Evolutionary conservation across 2,329 filamentous ascomycete species (phyloP), one percentile per base, ranked within the genome.

Genomic region (Paracoccidioides brasiliensis): DNA sequence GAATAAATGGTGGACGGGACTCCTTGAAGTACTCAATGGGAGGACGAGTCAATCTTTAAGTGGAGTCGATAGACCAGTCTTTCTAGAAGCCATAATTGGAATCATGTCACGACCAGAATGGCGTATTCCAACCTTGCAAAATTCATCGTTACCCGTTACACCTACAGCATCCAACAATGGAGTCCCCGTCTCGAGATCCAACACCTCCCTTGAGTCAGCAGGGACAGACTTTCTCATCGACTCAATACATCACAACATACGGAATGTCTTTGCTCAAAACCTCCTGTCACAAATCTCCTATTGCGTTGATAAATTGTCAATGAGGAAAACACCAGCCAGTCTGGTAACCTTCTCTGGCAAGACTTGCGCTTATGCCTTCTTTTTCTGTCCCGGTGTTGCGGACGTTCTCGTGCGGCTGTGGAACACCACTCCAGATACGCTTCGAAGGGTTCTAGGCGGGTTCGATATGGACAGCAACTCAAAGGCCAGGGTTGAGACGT

Each of bases 21-120:
- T 95, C 42, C 72, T 95, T 55, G 89, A 93, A 57, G 82, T 95
- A 75, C 79, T 95, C 30, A 84, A 90, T 61, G 86, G 85, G 37
- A 80, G 80, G 58, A 81, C 84, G 66, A 84, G 84, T 55, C 85
- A 89, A 63, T 84, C 86, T 3, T 83, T 95, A 12, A 83, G 88
- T 1, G 88, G 88, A 9, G 84, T 88, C n/a, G 90, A 95, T 64
- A 79, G 89, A 37, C 88, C 89, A 0, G 79, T 83, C 2, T 81
- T 95, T 45, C 78, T 95, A 37, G 90, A 95, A 65, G 86, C 83
- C 4, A 79, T 87, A 28, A 83, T 85, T 51, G 81, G 85, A 54
- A 82, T 96, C 66, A 95, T 95, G 90, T 85, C 86, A 70, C 81
- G 90, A 49, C 83, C 85, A 0, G 90, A 96, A 72, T 96, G 90